Evolutionary conservation across 1,284 basidiomycete genomes (phyloP).

Genomic region (Inonotus hispidus): DNA sequence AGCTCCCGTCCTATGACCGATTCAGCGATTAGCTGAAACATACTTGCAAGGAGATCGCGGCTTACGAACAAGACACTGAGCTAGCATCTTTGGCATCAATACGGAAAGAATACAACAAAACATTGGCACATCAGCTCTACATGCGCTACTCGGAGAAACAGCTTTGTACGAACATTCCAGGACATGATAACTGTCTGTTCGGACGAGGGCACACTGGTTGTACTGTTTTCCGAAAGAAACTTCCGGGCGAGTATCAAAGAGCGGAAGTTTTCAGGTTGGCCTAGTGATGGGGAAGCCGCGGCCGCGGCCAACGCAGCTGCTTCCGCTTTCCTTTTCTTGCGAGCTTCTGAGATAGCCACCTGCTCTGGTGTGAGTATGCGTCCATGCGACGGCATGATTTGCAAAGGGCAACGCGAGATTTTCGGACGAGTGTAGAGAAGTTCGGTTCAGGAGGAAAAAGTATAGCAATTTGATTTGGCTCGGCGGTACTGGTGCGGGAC

Average conservation of each 20-base stretch:
- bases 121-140: slow-evolving; percentile 18
- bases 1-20: slow-evolving; percentile 63
- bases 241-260: slow-evolving; percentile 40
- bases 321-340: slow-evolving; percentile 45
- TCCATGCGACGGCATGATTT: slow-evolving; percentile 8
- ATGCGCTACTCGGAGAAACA: not conserved
- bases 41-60: slow-evolving; percentile 21
- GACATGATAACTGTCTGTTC: slow-evolving; percentile 52
- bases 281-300: not conserved
- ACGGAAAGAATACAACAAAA: not conserved
- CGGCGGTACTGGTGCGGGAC: too few relatives aligned
- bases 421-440: not conserved
- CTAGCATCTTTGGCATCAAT: slow-evolving; percentile 49
- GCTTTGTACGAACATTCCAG: slow-evolving; percentile 57
- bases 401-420: not conserved
- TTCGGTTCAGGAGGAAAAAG: not conserved
- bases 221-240: slow-evolving; percentile 41
- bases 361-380: slow-evolving; percentile 43
- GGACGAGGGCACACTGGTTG: not conserved
- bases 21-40: not conserved
- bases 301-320: slow-evolving; percentile 12
- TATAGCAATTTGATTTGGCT: not conserved
- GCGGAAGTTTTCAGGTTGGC: slow-evolving; percentile 14
- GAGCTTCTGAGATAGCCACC: slow-evolving; percentile 46
- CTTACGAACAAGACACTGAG: slow-evolving; percentile 74